Conservation (phyloP, 176 grass and related monocot species). For the Otatea glauca region DNA sequence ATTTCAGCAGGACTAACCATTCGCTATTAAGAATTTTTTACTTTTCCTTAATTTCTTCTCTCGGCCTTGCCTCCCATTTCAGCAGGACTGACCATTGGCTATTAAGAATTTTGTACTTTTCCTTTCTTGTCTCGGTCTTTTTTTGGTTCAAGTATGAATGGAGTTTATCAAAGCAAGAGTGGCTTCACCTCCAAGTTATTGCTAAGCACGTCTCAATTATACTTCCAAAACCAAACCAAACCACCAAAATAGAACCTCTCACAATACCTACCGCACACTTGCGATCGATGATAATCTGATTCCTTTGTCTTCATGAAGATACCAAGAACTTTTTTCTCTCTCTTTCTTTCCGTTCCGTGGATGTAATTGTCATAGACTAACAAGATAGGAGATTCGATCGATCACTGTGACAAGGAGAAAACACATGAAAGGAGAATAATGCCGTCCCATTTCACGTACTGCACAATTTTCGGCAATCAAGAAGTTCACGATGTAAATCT, state of each 20-base stretch:
- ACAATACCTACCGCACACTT: neutral
- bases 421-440: neutral
- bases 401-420: neutral
- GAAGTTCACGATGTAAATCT: neutral
- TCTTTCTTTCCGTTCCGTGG: neutral
- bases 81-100: neutral
- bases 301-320: neutral
- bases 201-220: neutral
- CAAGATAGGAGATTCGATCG: neutral
- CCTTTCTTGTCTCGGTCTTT: neutral
- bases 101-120: neutral
- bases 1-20: neutral
- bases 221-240: neutral
- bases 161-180: neutral
- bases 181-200: neutral
- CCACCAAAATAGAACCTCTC: neutral
- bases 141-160: conserved; percentile 8
- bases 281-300: neutral
- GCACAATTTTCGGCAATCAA: neutral
- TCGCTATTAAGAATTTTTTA: no score
- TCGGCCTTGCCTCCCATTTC: neutral
- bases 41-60: no score
- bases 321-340: neutral
- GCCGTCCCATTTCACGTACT: neutral
- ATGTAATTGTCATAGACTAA: conserved; percentile 1